Base-by-base conservation (phyloP, 176 grass and related monocot species). In the Oryza glumipatula region DNA sequence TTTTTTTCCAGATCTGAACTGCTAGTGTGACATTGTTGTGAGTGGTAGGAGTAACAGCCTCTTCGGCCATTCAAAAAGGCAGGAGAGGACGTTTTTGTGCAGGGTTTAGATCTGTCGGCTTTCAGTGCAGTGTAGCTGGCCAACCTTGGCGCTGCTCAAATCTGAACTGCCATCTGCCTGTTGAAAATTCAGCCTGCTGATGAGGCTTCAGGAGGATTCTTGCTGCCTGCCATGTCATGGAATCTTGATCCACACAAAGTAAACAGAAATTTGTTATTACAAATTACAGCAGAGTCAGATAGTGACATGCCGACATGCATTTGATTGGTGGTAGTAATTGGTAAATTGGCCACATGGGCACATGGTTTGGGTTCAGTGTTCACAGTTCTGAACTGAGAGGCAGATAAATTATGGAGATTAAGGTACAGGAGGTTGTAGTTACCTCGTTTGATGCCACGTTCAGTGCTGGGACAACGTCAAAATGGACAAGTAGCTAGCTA, bases 1-100 rank as follows among this genome's bases (percentile, higher is more conserved):
- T 78, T 82, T 58, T 21, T 82, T 70, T 58, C 7, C 7, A 78
- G 88, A 86, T 90, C 88, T 73, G 67, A 61, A 21, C 16, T 52
- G 64, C 13, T 49, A 49, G 47, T 35, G 45, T 32, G 64, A 13
- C 16, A 5, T 16, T 38, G 35, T 5, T 17, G 72, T 43, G 54
- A 12, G 35, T 3, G 24, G 72, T 43, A 26, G 26, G 26, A 26
- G 1, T 26, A 41, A 17, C 61, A 43, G 26, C 56, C 60, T 52
- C 38, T 61, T 30, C 30, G 15, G 7, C 0, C 14, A 66, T 52
- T 67, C 52, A 32, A 73, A 70, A 70, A 7, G 61, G 78, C 28
- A 74, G 70, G 51, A 85, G 41, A 44, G n/a, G 9, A 39, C 65
- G 65, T 28, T 30, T 10, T 43, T 23, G 44, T 56, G 65, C 54